These are phyloP conservation scores for Pelargonium cotyledonis DNA, from an alignment of 441 rosid genomes.

Conservation along the genomic window DNA sequence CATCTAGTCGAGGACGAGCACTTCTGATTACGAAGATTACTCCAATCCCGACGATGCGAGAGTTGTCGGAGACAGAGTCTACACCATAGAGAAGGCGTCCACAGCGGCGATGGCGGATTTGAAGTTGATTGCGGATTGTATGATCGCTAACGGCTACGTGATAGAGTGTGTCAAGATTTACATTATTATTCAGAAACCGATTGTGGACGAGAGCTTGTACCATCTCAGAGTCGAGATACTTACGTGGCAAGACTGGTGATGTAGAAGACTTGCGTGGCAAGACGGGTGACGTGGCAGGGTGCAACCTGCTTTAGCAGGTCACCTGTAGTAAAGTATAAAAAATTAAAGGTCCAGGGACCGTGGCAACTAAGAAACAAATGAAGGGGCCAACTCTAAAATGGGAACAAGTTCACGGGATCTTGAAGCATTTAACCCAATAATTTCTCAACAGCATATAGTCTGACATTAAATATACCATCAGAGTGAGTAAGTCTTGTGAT, in stretches of 20 bases:
- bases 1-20: conserved; percentile 49
- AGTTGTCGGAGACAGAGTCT: conserved; percentile 29
- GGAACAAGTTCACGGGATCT: too few relatives aligned
- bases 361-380: too few relatives aligned
- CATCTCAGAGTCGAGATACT: too few relatives aligned
- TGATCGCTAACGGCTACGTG: conserved; percentile 59
- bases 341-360: too few relatives aligned
- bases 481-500: conserved; percentile 77
- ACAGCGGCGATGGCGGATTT: conserved; percentile 47
- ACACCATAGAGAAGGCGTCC: conserved; percentile 42
- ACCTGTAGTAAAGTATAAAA: too few relatives aligned
- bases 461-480: conserved; percentile 49
- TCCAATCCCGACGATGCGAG: conserved; percentile 28
- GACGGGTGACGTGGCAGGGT: too few relatives aligned
- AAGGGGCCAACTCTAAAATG: too few relatives aligned
- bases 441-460: background rate
- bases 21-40: conserved; percentile 38
- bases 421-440: too few relatives aligned
- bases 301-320: too few relatives aligned
- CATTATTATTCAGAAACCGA: conserved; percentile 15
- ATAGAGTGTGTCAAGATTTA: conserved; percentile 63
- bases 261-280: too few relatives aligned
- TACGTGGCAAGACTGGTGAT: too few relatives aligned
- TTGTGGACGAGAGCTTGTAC: too few relatives aligned
- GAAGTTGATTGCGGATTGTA: conserved; percentile 59